Evolutionary conservation across 2,329 filamentous ascomycete genomes (phyloP).

Genomic region (Aspergillus sp.): DNA sequence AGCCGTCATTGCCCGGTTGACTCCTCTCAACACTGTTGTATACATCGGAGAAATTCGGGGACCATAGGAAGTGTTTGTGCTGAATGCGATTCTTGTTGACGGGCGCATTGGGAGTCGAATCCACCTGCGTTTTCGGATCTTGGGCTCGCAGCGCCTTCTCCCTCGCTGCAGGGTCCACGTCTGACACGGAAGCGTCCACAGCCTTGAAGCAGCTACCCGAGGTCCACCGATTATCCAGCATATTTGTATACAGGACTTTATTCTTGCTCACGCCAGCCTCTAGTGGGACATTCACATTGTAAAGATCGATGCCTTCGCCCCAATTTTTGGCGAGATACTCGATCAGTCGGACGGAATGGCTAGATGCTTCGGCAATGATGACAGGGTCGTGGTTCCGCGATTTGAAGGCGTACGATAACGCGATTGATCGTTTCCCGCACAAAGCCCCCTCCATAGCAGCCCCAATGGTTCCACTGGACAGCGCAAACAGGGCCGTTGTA

Average conservation of each 20-base stretch:
- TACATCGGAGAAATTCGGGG: constrained; percentile 81
- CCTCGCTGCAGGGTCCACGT: constrained; percentile 61
- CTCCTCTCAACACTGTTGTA: constrained; percentile 81
- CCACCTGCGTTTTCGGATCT: constrained; percentile 43
- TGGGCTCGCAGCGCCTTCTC: constrained; percentile 72
- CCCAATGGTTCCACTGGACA: constrained; percentile 75
- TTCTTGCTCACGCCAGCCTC: constrained; percentile 68
- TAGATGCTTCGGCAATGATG: constrained; percentile 74
- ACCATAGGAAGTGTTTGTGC: constrained; percentile 94
- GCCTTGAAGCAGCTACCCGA: constrained; percentile 84
- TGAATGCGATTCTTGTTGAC: constrained; percentile 51
- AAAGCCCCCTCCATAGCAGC: constrained; percentile 74
- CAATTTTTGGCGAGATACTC: constrained; percentile 76
- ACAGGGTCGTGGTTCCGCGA: constrained; percentile 76
- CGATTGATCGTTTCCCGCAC: constrained; percentile 69
- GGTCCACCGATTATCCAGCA: constrained; percentile 89
- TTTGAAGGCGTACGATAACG: constrained; percentile 88
- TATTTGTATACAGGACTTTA: constrained; percentile 77
- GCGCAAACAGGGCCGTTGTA: constrained; percentile 73
- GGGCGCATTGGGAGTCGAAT: constrained; percentile 18
- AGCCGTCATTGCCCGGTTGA: constrained; percentile 82
- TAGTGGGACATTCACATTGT: constrained; percentile 86
- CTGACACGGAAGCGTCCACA: constrained; percentile 61
- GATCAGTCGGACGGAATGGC: constrained; percentile 71
- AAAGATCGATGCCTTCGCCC: constrained; percentile 74